Evolutionary conservation across 805 yeast species (phyloP).

Genomic region (Metschnikowia dekortorum): DNA sequence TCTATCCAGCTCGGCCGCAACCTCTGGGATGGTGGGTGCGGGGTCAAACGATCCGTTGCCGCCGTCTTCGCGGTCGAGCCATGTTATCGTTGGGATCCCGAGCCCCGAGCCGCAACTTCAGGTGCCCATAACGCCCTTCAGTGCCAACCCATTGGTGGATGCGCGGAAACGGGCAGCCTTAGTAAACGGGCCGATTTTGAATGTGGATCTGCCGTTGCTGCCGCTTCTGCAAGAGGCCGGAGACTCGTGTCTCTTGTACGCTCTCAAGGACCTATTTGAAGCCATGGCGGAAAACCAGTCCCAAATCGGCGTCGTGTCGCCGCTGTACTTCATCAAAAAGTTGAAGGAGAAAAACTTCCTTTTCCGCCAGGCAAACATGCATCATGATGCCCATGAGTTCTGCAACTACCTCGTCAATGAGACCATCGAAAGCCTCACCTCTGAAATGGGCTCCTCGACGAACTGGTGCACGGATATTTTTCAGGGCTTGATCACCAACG

Average conservation of each 20-base stretch:
- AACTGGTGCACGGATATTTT: constrained; percentile 68
- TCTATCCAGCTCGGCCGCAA: constrained; percentile 15
- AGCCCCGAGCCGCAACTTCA: constrained; percentile 32
- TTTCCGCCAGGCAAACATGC: constrained; percentile 83
- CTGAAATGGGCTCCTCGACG: constrained; percentile 23
- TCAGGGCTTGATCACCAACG: constrained; percentile 81
- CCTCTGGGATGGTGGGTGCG: not conserved
- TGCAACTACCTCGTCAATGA: constrained; percentile 78
- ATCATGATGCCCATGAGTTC: constrained; percentile 98
- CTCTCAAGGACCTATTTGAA: constrained; percentile 83
- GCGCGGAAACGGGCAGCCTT: constrained; percentile 75
- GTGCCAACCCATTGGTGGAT: constrained; percentile 51
- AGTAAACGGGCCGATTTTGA: constrained; percentile 75
- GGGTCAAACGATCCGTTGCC: constrained; percentile 16
- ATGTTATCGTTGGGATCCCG: constrained; percentile 39
- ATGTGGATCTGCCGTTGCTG: constrained; percentile 65
- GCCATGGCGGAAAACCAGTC: constrained; percentile 68
- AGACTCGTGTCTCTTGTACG: constrained; percentile 40
- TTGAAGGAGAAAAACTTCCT: constrained; percentile 78
- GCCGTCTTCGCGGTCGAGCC: constrained; percentile 26
- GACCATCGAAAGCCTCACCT: constrained; percentile 54
- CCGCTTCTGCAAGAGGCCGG: constrained; percentile 27
- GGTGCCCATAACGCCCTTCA: constrained; percentile 37
- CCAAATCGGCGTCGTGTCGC: constrained; percentile 80
- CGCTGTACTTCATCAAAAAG: constrained; percentile 65